Conservation (phyloP, 169 alveolate genomes). For the Miamiensis avidus region DNA sequence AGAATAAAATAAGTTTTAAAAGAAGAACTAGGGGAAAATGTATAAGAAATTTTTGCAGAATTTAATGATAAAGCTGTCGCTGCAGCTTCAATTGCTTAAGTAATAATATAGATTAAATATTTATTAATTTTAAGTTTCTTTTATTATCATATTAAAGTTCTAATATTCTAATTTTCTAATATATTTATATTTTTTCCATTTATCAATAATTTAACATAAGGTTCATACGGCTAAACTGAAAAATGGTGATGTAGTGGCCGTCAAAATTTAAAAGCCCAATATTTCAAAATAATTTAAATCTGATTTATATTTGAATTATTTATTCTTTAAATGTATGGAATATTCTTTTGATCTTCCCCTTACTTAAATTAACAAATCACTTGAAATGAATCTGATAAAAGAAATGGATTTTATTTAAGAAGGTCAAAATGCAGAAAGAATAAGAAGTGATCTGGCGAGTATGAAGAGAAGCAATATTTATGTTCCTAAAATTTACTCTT, state of each 20-base stretch:
- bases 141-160: too few species aligned
- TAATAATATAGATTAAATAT: too few species aligned
- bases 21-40: constrained; percentile 30
- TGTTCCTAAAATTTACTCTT: constrained; percentile 65
- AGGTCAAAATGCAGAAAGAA: constrained; percentile 24
- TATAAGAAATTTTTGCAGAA: constrained; percentile 28
- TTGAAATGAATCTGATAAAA: constrained; percentile 29
- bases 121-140: too few species aligned
- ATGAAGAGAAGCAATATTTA: constrained; percentile 43
- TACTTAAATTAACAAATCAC: constrained; percentile 22
- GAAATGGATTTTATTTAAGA: constrained; percentile 48
- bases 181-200: too few species aligned
- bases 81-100: constrained; percentile 46
- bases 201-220: too few species aligned
- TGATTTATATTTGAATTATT: constrained; percentile 40
- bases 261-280: constrained; percentile 43
- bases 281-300: constrained; percentile 31
- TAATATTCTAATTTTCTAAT: too few species aligned
- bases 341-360: constrained; percentile 44
- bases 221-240: constrained; percentile 36
- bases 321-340: constrained; percentile 28
- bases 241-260: constrained; percentile 38
- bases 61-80: constrained; percentile 38
- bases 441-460: constrained; percentile 18
- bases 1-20: constrained; percentile 20